A percentile compares a stretch with the other conserved stretches of the same genome.
phyloP scores from a whole-genome alignment of 2,329 filamentous ascomycete genomes.

The Neofusicoccum parvum region DNA sequence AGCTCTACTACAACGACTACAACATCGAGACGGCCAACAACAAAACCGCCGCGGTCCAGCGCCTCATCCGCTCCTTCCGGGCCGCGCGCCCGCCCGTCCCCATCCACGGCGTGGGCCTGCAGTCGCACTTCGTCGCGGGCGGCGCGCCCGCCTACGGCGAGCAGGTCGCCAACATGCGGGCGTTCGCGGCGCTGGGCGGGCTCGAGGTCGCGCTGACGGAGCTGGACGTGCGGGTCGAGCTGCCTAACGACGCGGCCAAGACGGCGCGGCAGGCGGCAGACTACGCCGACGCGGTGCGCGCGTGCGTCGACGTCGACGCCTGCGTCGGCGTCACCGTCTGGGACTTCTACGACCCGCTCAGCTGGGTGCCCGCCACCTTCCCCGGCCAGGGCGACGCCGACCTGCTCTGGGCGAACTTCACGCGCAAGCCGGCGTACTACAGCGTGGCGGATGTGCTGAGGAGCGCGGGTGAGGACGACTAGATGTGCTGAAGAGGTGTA shows the following conservation, averaged over 20 bases:
- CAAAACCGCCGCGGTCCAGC: slow-evolving; percentile 41
- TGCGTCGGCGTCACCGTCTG: slow-evolving; percentile 46
- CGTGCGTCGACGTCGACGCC: slow-evolving; percentile 38
- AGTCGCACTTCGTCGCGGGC: slow-evolving; percentile 63
- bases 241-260: slow-evolving; percentile 49
- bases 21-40: slow-evolving; percentile 62
- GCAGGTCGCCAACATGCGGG: slow-evolving; percentile 50
- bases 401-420: slow-evolving; percentile 32
- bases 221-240: slow-evolving; percentile 57
- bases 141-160: slow-evolving; percentile 50
- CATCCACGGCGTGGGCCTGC: slow-evolving; percentile 65
- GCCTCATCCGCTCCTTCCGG: slow-evolving; percentile 40
- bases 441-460: slow-evolving; percentile 29
- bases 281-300: slow-evolving; percentile 44
- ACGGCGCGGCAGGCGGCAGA: slow-evolving; percentile 51
- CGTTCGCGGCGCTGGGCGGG: slow-evolving; percentile 53
- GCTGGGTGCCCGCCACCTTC: slow-evolving; percentile 44
- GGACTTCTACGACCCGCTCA: slow-evolving; percentile 46
- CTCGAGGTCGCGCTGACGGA: slow-evolving; percentile 64
- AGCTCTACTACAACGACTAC: slow-evolving; percentile 61
- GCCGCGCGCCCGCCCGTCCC: slow-evolving; percentile 35
- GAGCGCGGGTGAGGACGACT: neutral
- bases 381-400: slow-evolving; percentile 40
- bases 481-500: no score
- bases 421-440: slow-evolving; percentile 40